Evolutionary conservation across 1,139 yeast genomes (phyloP).

Genomic region (Nadsonia commutata): DNA sequence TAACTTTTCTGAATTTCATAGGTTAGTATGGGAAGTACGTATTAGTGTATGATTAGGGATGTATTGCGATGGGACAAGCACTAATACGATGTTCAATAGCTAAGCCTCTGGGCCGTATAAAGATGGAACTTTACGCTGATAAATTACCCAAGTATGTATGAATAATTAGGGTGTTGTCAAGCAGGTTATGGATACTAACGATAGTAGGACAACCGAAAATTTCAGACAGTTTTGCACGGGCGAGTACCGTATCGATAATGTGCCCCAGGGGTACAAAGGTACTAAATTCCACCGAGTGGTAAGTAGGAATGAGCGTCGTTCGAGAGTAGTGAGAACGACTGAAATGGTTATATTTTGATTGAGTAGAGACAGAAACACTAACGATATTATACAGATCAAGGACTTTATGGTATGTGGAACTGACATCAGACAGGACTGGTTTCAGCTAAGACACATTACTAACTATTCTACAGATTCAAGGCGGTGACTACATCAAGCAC

Average conservation of each 20-base stretch:
- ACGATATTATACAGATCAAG: slow-evolving; percentile 28
- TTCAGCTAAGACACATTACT: too few relatives aligned
- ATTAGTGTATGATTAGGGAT: neutral
- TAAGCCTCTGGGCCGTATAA: slow-evolving; percentile 28
- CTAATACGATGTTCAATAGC: slow-evolving; percentile 8
- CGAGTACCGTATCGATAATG: slow-evolving; percentile 27
- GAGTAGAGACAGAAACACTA: neutral
- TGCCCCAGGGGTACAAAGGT: slow-evolving; percentile 54
- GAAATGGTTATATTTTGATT: too few relatives aligned
- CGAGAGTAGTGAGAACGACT: too few relatives aligned
- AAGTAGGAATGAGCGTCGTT: neutral
- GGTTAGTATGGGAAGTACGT: slow-evolving; percentile 18
- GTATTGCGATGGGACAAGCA: neutral
- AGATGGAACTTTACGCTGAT: slow-evolving; percentile 30
- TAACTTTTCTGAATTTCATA: slow-evolving; percentile 6
- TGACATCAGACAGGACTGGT: too few relatives aligned
- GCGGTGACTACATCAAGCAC: slow-evolving; percentile 30
- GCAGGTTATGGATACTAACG: too few relatives aligned
- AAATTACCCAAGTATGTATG: slow-evolving; percentile 23
- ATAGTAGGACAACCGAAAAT: slow-evolving; percentile 31
- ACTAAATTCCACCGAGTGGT: slow-evolving; percentile 63
- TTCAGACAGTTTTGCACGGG: slow-evolving; percentile 45
- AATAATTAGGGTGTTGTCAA: too few relatives aligned
- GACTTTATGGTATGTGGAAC: slow-evolving; percentile 47
- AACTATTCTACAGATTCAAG: slow-evolving; percentile 23